Percentiles rank a stretch among this genome's conserved stretches.
Evolutionary conservation across 1,139 yeast genomes (phyloP).

Genomic region (Magnusiomyces tetraspermus): DNA sequence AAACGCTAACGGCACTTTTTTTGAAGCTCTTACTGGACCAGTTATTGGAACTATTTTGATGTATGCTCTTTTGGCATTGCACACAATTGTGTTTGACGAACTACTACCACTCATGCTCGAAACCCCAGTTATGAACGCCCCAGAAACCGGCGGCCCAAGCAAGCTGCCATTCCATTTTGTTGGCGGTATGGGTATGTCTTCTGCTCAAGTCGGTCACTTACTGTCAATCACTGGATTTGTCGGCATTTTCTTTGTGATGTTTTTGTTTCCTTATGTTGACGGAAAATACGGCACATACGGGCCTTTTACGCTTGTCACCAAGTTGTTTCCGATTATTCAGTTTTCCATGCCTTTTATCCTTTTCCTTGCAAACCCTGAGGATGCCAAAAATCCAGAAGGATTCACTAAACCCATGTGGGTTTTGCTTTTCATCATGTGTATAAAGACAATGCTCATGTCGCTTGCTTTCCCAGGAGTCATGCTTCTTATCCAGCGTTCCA

Average conservation of each 20-base stretch:
- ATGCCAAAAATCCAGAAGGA: neutral
- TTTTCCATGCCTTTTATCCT: conserved; percentile 43
- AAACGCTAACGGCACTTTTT: neutral
- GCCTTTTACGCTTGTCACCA: conserved; percentile 37
- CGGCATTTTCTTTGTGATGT: conserved; percentile 44
- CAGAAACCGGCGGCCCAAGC: conserved; percentile 22
- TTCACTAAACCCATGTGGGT: neutral
- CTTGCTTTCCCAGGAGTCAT: conserved; percentile 26
- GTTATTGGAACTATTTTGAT: conserved; percentile 26
- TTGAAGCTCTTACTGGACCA: conserved; percentile 1
- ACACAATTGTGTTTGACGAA: conserved; percentile 47
- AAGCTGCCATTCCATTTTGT: conserved; percentile 40
- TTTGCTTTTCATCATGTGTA: conserved; percentile 11
- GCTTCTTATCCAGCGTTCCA: conserved; percentile 28
- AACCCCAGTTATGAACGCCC: conserved; percentile 32
- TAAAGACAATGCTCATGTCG: conserved; percentile 20
- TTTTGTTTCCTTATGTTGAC: conserved; percentile 49
- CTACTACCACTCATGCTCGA: conserved; percentile 54
- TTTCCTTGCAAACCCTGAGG: conserved; percentile 28
- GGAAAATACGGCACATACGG: conserved; percentile 40
- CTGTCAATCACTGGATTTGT: conserved; percentile 48
- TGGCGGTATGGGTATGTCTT: conserved; percentile 43
- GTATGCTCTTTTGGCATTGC: conserved; percentile 37
- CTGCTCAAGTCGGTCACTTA: conserved; percentile 45
- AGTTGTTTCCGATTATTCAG: conserved; percentile 42